Percentiles rank a stretch among this genome's conserved stretches.
Conservation (phyloP, 2,329 filamentous ascomycete genomes). For the Dichotomopilus funicola region DNA sequence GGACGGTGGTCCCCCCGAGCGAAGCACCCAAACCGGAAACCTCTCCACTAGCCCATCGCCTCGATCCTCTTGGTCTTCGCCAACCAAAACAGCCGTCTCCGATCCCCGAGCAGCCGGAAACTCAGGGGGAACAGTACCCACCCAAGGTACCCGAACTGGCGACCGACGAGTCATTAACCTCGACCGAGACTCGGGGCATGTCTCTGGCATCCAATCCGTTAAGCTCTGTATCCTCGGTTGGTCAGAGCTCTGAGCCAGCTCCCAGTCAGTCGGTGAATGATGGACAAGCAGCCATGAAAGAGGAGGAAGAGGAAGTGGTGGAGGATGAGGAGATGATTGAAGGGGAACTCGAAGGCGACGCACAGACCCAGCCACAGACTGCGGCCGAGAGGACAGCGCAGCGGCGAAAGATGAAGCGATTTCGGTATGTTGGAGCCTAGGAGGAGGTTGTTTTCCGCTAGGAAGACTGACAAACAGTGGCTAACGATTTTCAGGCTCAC, state of each 20-base stretch:
- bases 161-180: constrained; percentile 36
- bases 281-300: constrained; percentile 36
- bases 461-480: constrained; percentile 5
- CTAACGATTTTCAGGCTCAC: constrained; percentile 61
- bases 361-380: constrained; percentile 41
- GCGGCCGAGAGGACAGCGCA: constrained; percentile 52
- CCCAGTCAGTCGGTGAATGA: constrained; percentile 33
- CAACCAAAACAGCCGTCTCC: constrained; percentile 36
- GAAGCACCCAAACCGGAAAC: constrained; percentile 53
- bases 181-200: constrained; percentile 34
- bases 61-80: constrained; percentile 38
- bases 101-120: constrained; percentile 31
- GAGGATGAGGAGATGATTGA: constrained; percentile 55
- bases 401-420: constrained; percentile 68
- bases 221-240: constrained; percentile 34
- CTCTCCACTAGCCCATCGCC: constrained; percentile 32
- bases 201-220: constrained; percentile 37
- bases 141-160: constrained; percentile 33
- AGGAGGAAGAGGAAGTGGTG: constrained; percentile 45
- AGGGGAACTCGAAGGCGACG: constrained; percentile 39
- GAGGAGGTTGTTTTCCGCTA: not conserved
- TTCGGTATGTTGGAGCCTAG: constrained; percentile 48
- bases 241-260: constrained; percentile 30
- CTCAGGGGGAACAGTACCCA: constrained; percentile 29
- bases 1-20: constrained; percentile 31